Evolutionary conservation across 2,329 filamentous ascomycete species (phyloP).

Genomic region (Phyllosticta capitalensis): DNA sequence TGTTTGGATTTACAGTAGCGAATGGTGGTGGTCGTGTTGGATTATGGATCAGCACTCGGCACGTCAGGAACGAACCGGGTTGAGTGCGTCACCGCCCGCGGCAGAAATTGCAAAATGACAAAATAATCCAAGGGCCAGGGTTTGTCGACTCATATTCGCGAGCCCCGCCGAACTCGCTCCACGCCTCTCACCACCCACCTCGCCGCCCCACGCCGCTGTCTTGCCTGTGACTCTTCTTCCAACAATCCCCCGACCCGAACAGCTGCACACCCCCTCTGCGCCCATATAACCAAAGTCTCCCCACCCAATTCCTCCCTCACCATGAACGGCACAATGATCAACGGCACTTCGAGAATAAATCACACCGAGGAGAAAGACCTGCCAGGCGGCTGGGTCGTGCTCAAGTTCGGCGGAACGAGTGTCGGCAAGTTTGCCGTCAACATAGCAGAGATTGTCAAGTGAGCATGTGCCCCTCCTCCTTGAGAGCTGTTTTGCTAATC

Average conservation of each 20-base stretch:
- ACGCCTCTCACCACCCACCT: slow-evolving; percentile 3
- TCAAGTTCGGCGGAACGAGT: slow-evolving; percentile 93
- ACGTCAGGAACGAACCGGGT: background rate
- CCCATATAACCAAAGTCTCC: background rate
- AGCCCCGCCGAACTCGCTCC: slow-evolving; percentile 8
- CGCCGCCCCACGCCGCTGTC: slow-evolving; percentile 1
- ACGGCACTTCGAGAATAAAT: slow-evolving; percentile 20
- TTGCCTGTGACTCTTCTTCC: slow-evolving; percentile 5
- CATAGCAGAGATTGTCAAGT: slow-evolving; percentile 54
- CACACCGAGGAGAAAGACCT: slow-evolving; percentile 38
- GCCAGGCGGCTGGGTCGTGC: slow-evolving; percentile 65
- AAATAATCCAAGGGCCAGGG: background rate
- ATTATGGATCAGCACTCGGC: background rate
- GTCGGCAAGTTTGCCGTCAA: slow-evolving; percentile 79
- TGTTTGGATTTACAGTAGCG: background rate
- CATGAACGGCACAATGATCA: slow-evolving; percentile 9
- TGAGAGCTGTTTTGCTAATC: slow-evolving; percentile 9
- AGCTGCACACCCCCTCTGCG: background rate
- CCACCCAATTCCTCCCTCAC: background rate
- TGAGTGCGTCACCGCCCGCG: background rate
- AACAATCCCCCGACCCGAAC: background rate
- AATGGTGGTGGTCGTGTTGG: background rate
- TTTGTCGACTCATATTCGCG: background rate
- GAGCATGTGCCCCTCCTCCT: slow-evolving; percentile 29
- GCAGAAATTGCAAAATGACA: background rate